A percentile compares a stretch with the other conserved stretches of the same genome.
These are phyloP conservation scores for Hypoxylon sp. DNA, from an alignment of 2,329 filamentous ascomycete genomes.

Conservation along the genomic window DNA sequence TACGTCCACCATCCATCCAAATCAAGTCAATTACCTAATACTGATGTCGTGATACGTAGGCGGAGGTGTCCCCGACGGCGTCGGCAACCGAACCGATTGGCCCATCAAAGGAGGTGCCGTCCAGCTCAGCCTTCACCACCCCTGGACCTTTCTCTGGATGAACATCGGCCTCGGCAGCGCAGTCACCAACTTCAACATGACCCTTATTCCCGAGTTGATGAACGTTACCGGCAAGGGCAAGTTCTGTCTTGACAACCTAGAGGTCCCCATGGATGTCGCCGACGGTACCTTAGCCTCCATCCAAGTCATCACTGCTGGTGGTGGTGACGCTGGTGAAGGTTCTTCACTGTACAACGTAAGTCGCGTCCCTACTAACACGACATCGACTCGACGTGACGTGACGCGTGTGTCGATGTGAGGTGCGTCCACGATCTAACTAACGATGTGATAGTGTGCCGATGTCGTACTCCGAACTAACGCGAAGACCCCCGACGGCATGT, in stretches of 20 bases:
- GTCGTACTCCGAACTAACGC: slow-evolving; percentile 74
- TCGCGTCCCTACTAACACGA: slow-evolving; percentile 34
- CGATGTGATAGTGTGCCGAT: slow-evolving; percentile 74
- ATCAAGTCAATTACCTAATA: not conserved
- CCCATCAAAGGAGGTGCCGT: slow-evolving; percentile 66
- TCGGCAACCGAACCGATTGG: slow-evolving; percentile 67
- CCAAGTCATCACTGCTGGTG: slow-evolving; percentile 77
- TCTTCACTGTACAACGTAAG: slow-evolving; percentile 77
- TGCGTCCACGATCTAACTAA: slow-evolving; percentile 9
- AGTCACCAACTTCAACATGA: slow-evolving; percentile 76
- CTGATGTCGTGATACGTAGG: slow-evolving; percentile 55
- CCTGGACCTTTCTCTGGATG: slow-evolving; percentile 68
- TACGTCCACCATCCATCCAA: not conserved
- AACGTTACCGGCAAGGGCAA: slow-evolving; percentile 73
- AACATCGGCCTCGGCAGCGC: slow-evolving; percentile 65
- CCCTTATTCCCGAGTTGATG: slow-evolving; percentile 72
- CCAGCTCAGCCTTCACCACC: slow-evolving; percentile 65
- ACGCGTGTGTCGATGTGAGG: slow-evolving; percentile 12
- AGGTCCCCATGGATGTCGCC: slow-evolving; percentile 65
- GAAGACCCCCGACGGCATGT: slow-evolving; percentile 64
- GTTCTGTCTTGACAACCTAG: slow-evolving; percentile 75
- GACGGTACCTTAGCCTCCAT: slow-evolving; percentile 76
- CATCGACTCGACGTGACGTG: slow-evolving; percentile 7
- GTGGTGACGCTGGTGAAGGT: slow-evolving; percentile 67
- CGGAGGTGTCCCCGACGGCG: slow-evolving; percentile 62